phyloP scores from a whole-genome alignment of 2,329 filamentous ascomycete genomes.

The Sporothrix pseudoabietina region DNA sequence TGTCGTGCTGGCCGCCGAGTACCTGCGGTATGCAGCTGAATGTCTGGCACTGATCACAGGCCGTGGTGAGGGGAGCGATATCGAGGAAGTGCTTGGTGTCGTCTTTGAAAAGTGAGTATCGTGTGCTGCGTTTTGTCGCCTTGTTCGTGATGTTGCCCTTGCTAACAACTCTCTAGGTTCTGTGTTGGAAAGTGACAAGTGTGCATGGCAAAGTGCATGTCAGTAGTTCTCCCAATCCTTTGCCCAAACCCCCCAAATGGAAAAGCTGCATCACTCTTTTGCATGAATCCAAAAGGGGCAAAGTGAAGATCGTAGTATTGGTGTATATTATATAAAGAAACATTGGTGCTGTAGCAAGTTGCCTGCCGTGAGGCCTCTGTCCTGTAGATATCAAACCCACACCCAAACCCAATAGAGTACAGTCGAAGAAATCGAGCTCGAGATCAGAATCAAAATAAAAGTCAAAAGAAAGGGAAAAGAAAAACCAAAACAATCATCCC shows the following conservation, averaged over 20 bases:
- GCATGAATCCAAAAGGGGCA: conserved; percentile 16
- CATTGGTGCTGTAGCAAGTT: not conserved
- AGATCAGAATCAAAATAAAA: not conserved
- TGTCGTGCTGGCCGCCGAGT: conserved; percentile 87
- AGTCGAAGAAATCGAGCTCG: too few relatives aligned
- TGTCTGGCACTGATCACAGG: conserved; percentile 87
- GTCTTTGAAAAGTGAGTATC: conserved; percentile 90
- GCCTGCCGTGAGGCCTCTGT: conserved; percentile 24
- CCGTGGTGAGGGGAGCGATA: conserved; percentile 79
- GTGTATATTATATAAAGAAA: not conserved
- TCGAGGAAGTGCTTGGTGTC: conserved; percentile 93
- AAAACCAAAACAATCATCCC: not conserved
- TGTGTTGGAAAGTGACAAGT: conserved; percentile 50
- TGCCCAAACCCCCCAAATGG: conserved; percentile 5
- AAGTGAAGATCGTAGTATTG: not conserved
- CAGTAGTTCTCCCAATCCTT: not conserved
- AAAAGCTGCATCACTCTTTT: not conserved
- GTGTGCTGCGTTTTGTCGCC: not conserved
- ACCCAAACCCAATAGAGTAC: not conserved
- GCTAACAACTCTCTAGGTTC: conserved; percentile 42
- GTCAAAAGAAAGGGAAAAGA: not conserved
- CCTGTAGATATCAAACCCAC: conserved; percentile 9
- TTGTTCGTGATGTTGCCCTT: not conserved
- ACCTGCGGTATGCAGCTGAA: conserved; percentile 77
- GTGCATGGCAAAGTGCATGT: not conserved